Evolutionary conservation across 176 grass and related monocot species (phyloP), one percentile per base, ranked within the genome.

Genomic region (Hsuehochloa calcarea): DNA sequence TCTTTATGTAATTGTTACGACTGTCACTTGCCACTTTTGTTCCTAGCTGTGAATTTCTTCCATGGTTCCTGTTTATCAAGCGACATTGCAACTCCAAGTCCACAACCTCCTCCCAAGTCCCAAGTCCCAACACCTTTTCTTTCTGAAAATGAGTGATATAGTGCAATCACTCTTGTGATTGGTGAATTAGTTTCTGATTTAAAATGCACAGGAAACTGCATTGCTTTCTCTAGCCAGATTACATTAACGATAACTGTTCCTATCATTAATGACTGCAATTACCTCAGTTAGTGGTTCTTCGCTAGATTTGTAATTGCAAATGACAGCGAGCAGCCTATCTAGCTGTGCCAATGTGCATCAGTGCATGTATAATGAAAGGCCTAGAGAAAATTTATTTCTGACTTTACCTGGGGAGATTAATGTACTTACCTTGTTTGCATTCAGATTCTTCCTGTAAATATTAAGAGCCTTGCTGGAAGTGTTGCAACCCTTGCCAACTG

Each of bases 391-490:
- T 26, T 26, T 49, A 22, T 65, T 37, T 54, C 19, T 46, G 29
- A 65, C 73, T 3, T 70, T 65, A 46, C 5, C 10, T 17, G 5
- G 65, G 31, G 1, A 49, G 38, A 59, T 74, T 70, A 54, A 69
- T 55, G 1, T 76, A 37, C 54, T 38, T 77, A 19, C 81, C 5
- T 22, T 60, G 7, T 43, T 26, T 83, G 40, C 65, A 15, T 85
- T 82, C 84, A 90, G 85, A 90, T 90, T 84, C 93, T 93, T 82
- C 91, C 90, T 29, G 86, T 92, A 35, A 98, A 90, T 55, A 98
- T 98, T 64, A 98, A 98, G 91, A 91, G 93, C 45, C 91, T 98
- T 87, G 93, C 96, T 56, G 96, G 96, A 87, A 98, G 96, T 79
- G 91, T 95, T 15, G 96, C 96, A 11, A 98, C 96, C 38, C 93